phyloP scores from a whole-genome alignment of 441 rosid species.

The Erodium chrysanthum region DNA sequence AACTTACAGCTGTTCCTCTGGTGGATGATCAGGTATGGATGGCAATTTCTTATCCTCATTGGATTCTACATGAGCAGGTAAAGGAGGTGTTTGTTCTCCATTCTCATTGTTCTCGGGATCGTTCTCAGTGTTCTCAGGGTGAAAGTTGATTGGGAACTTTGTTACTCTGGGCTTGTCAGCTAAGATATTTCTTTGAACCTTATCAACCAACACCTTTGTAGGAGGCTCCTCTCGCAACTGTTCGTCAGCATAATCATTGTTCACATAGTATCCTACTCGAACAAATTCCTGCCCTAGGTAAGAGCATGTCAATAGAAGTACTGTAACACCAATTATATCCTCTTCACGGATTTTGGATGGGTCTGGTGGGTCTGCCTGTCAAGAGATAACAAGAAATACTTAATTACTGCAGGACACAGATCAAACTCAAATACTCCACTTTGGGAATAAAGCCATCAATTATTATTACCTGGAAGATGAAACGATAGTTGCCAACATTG shows the following conservation, averaged over 20 bases:
- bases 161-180: conserved; percentile 72
- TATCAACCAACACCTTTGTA: conserved; percentile 44
- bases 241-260: conserved; percentile 68
- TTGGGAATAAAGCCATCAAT: neutral
- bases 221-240: conserved; percentile 71
- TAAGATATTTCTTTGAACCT: conserved; percentile 58
- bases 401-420: neutral
- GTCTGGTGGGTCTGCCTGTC: conserved; percentile 71
- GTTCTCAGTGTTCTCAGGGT: conserved; percentile 9
- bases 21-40: conserved; percentile 23
- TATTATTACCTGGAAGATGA: conserved; percentile 36
- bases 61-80: conserved; percentile 29
- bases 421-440: neutral
- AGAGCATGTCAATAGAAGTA: conserved; percentile 62
- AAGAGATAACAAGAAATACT: conserved; percentile 8
- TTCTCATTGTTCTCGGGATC: conserved; percentile 40
- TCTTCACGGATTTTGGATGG: conserved; percentile 63
- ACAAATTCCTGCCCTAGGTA: conserved; percentile 65
- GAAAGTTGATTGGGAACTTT: conserved; percentile 70
- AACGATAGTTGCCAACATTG: conserved; percentile 57
- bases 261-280: conserved; percentile 64
- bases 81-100: conserved; percentile 26
- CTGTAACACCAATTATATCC: conserved; percentile 70
- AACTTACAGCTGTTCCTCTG: conserved; percentile 16
- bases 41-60: conserved; percentile 29